These are phyloP conservation scores for Globisporangium rhizosaccharum DNA, from an alignment of 352 stramenopile species.

Conservation along the genomic window DNA sequence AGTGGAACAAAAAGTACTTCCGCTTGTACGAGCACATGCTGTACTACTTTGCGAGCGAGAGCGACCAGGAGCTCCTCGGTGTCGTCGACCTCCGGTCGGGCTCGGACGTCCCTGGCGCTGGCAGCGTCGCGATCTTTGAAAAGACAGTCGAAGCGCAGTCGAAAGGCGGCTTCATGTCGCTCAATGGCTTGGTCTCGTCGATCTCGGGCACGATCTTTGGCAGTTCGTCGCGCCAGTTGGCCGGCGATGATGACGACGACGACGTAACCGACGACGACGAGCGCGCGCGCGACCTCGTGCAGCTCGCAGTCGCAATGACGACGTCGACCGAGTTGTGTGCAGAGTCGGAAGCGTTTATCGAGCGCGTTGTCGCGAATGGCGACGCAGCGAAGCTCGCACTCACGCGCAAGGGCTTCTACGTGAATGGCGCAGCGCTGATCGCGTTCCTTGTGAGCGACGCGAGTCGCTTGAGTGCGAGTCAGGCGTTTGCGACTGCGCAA, in stretches of 20 bases:
- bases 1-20: conserved; percentile 89
- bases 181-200: conserved; percentile 78
- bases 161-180: conserved; percentile 65
- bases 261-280: conserved; percentile 46
- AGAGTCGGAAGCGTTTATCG: conserved; percentile 57
- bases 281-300: conserved; percentile 46
- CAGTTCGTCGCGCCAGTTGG: conserved; percentile 40
- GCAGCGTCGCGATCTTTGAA: conserved; percentile 79
- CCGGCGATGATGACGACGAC: conserved; percentile 28
- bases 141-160: conserved; percentile 49
- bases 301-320: conserved; percentile 65
- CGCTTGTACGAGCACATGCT: conserved; percentile 84
- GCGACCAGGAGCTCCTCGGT: conserved; percentile 76
- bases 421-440: conserved; percentile 69
- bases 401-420: conserved; percentile 63
- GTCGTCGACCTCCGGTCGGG: conserved; percentile 76
- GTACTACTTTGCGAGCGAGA: conserved; percentile 86
- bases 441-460: conserved; percentile 68
- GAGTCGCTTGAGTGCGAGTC: conserved; percentile 44
- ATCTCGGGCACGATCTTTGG: conserved; percentile 78
- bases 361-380: conserved; percentile 26
- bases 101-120: conserved; percentile 61
- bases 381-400: conserved; percentile 25
- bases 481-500: conserved; percentile 67
- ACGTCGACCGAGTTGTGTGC: conserved; percentile 59